phyloP scores from a whole-genome alignment of 306 rosid species.

The Acacia crassicarpa region DNA sequence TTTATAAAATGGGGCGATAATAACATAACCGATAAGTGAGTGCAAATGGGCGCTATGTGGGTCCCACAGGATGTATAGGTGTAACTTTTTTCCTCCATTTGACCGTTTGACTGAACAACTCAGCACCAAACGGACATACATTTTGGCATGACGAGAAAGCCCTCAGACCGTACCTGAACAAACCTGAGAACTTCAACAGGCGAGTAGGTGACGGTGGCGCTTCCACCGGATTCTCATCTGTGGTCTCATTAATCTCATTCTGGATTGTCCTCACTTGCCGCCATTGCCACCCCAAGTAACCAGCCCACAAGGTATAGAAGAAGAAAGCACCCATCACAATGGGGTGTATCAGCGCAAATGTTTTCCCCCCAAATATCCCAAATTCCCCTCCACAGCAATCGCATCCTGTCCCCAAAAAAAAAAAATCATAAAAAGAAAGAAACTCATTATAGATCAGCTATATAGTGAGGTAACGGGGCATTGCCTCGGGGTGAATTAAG shows the following conservation, averaged over 20 bases:
- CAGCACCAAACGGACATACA: too few species aligned
- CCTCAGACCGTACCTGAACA: too few species aligned
- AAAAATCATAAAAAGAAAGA: neutral
- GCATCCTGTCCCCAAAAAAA: conserved; percentile 49
- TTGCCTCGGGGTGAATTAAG: conserved; percentile 50
- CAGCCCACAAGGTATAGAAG: conserved; percentile 80
- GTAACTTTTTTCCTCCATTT: too few species aligned
- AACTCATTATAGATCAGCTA: neutral
- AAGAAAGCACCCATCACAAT: conserved; percentile 67
- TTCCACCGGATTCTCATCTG: conserved; percentile 55
- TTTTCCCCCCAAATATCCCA: conserved; percentile 61
- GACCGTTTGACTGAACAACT: too few species aligned
- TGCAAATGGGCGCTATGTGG: too few species aligned
- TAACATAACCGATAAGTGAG: too few species aligned
- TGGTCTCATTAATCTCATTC: conserved; percentile 65
- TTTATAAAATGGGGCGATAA: too few species aligned
- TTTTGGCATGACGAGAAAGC: too few species aligned
- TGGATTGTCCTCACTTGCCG: conserved; percentile 67
- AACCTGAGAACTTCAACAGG: conserved; percentile 34
- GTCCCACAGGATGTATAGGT: too few species aligned
- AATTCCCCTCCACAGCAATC: conserved; percentile 77
- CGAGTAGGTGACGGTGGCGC: conserved; percentile 59
- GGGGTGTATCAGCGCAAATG: conserved; percentile 81
- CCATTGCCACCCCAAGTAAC: conserved; percentile 95
- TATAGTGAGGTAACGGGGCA: neutral